Percentiles rank a stretch among this genome's conserved stretches.
Conservation (phyloP, 306 rosid genomes). For the Alnus rubra region DNA sequence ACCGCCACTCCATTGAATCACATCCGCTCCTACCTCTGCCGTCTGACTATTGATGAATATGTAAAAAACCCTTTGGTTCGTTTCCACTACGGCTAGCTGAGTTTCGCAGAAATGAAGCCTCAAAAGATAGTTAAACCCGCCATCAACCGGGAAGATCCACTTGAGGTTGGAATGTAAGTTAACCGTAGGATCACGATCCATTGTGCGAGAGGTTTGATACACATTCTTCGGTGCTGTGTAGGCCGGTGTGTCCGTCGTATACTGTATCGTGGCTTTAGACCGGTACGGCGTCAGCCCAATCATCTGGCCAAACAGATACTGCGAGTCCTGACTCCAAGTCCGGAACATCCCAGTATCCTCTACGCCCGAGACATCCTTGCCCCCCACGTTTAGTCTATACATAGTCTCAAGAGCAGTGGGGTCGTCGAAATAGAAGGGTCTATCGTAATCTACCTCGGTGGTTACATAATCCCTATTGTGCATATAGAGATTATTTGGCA, state of each 20-base stretch:
- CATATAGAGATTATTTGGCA: constrained; percentile 25
- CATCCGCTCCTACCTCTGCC: not conserved
- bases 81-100: accelerated
- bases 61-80: not conserved
- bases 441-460: not conserved
- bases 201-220: not conserved
- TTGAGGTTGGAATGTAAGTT: constrained; percentile 19
- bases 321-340: constrained; percentile 9
- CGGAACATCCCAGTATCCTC: constrained; percentile 33
- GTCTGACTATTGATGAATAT: not conserved
- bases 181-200: not conserved
- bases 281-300: not conserved
- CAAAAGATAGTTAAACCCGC: constrained; percentile 9
- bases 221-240: constrained; percentile 20
- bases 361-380: not conserved
- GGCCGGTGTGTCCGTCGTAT: not conserved
- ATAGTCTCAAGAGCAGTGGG: constrained; percentile 25
- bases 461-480: not conserved
- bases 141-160: constrained; percentile 20
- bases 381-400: constrained; percentile 31
- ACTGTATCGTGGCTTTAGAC: not conserved
- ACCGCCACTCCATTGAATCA: not conserved
- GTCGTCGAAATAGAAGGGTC: not conserved
- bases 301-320: not conserved
- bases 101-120: constrained; percentile 32